Evolutionary conservation across 2,329 filamentous ascomycete species (phyloP).

Genomic region (Shiraia bambusicola): DNA sequence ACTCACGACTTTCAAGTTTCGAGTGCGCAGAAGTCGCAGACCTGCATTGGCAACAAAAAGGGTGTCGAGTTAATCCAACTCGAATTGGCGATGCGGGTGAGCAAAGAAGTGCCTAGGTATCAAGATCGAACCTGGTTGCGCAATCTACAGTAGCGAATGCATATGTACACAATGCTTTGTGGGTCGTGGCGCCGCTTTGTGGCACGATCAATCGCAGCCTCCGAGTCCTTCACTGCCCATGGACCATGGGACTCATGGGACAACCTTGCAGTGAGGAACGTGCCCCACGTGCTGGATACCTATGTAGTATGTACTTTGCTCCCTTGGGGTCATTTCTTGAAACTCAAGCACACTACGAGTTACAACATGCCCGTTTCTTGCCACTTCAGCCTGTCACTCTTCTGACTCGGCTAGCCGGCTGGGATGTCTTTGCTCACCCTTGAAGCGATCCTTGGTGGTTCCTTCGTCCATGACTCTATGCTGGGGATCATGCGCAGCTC

Average conservation of each 20-base stretch:
- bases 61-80: no score
- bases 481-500: conserved; percentile 2
- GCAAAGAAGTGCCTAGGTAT: no score
- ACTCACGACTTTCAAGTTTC: no score
- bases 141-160: conserved; percentile 7
- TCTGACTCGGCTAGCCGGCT: background rate
- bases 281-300: conserved; percentile 28
- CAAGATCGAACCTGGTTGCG: conserved; percentile 7
- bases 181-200: conserved; percentile 18
- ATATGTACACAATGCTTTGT: conserved; percentile 12
- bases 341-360: conserved; percentile 1
- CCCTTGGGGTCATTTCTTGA: conserved; percentile 7
- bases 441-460: no score
- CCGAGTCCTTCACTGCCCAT: conserved; percentile 12
- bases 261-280: conserved; percentile 5
- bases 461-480: background rate
- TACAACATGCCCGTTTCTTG: conserved; percentile 2
- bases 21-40: no score
- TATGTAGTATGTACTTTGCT: no score
- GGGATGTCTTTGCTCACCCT: no score
- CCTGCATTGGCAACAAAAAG: no score
- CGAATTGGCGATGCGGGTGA: no score
- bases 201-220: conserved; percentile 16
- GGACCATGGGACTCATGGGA: conserved; percentile 8
- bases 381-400: background rate